These are phyloP conservation scores for Tetracladium setigerum DNA, from an alignment of 495 filamentous ascomycete genomes.

Conservation along the genomic window DNA sequence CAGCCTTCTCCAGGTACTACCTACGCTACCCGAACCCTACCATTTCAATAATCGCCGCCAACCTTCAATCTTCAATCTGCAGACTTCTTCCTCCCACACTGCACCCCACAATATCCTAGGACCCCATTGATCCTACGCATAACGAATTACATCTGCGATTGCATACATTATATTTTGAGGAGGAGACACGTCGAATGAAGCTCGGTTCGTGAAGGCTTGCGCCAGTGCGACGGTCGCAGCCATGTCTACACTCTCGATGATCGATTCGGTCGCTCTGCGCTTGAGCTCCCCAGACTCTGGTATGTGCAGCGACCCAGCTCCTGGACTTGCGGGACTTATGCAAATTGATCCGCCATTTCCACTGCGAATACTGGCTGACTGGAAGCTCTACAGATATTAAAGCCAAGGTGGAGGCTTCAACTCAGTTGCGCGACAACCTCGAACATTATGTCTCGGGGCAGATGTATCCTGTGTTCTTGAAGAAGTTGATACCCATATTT, in stretches of 20 bases:
- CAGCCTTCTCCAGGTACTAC: neutral
- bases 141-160: neutral
- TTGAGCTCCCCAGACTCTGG: conserved; percentile 44
- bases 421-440: conserved; percentile 76
- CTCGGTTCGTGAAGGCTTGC: conserved; percentile 13
- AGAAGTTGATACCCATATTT: conserved; percentile 85
- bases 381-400: conserved; percentile 53
- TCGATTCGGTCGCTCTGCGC: conserved; percentile 46
- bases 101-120: neutral
- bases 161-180: too few relatives aligned
- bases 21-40: neutral
- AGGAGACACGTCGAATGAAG: conserved; percentile 15
- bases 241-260: conserved; percentile 39
- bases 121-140: neutral
- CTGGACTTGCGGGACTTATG: neutral
- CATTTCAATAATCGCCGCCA: too few relatives aligned
- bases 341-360: neutral
- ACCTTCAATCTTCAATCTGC: neutral
- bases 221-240: conserved; percentile 25
- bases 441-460: conserved; percentile 53
- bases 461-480: conserved; percentile 68
- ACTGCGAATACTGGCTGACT: neutral
- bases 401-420: conserved; percentile 65
- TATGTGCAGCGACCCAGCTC: conserved; percentile 15
- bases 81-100: neutral